Evolutionary conservation across 2,329 filamentous ascomycete genomes (phyloP).

Genomic region (Teratosphaeria viscida): DNA sequence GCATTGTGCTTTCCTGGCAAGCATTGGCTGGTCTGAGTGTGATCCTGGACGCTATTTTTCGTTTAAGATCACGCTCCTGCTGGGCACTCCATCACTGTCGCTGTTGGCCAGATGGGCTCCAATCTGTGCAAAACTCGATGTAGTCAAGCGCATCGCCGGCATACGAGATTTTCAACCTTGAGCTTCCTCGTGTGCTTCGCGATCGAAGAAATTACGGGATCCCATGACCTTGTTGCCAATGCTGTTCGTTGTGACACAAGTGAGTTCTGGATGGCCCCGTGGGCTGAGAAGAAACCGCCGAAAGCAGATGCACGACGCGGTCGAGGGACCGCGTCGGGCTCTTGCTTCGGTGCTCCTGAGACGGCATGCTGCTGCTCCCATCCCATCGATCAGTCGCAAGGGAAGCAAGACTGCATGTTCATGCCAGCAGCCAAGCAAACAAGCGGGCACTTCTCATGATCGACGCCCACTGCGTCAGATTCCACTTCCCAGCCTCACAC

Average conservation of each 20-base stretch:
- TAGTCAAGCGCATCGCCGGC: not conserved
- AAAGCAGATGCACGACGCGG: too few relatives aligned
- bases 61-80: not conserved
- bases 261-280: not conserved
- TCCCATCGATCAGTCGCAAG: not conserved
- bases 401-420: not conserved
- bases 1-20: not conserved
- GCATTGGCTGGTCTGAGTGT: not conserved
- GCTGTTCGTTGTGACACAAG: not conserved
- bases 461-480: constrained; percentile 24
- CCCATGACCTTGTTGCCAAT: not conserved
- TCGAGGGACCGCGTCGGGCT: not conserved
- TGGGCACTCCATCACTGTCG: not conserved
- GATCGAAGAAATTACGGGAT: not conserved
- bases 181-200: not conserved
- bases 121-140: not conserved
- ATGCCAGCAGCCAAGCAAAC: not conserved
- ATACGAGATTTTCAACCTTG: not conserved
- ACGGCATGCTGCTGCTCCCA: not conserved
- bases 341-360: not conserved
- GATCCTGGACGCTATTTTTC: not conserved
- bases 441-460: too few relatives aligned
- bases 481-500: constrained; percentile 46
- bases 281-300: not conserved
- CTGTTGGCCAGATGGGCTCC: not conserved